These are phyloP conservation scores for Puccinia novopanici DNA, from an alignment of 1,284 basidiomycete genomes.

Conservation along the genomic window DNA sequence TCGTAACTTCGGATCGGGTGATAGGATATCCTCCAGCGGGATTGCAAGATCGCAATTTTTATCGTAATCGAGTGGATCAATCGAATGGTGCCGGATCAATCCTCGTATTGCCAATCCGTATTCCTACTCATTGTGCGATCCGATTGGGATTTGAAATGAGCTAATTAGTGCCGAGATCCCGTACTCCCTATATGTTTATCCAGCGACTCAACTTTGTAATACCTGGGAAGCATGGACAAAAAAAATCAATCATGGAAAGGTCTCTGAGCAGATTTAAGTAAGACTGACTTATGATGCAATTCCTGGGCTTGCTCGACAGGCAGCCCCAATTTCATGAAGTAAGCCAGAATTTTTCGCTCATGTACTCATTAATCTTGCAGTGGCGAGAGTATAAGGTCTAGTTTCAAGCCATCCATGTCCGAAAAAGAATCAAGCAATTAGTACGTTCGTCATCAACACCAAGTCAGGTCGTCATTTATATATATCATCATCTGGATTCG, in stretches of 20 bases:
- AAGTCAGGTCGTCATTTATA: neutral
- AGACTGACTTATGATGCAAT: constrained; percentile 63
- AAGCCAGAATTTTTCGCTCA: constrained; percentile 63
- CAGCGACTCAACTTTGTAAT: constrained; percentile 44
- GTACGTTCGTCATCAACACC: neutral
- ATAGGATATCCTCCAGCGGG: constrained; percentile 77
- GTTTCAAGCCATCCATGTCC: neutral
- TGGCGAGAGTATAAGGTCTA: constrained; percentile 45
- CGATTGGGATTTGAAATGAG: neutral
- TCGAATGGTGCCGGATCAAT: constrained; percentile 73
- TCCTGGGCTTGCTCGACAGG: constrained; percentile 70
- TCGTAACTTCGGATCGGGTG: constrained; percentile 68
- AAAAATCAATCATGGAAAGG: neutral
- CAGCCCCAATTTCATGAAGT: constrained; percentile 73
- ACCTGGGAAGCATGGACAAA: neutral
- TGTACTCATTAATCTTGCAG: constrained; percentile 34
- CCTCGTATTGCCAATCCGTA: constrained; percentile 85
- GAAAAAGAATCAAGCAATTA: neutral
- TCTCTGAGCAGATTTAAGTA: too few species aligned
- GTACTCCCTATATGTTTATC: neutral
- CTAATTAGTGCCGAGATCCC: neutral
- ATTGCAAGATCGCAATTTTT: constrained; percentile 77
- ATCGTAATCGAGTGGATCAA: constrained; percentile 86
- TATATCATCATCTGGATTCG: neutral
- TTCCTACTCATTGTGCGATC: constrained; percentile 50